phyloP scores from a whole-genome alignment of 805 yeast species.

The Vanderwaltozyma verrucispora region DNA sequence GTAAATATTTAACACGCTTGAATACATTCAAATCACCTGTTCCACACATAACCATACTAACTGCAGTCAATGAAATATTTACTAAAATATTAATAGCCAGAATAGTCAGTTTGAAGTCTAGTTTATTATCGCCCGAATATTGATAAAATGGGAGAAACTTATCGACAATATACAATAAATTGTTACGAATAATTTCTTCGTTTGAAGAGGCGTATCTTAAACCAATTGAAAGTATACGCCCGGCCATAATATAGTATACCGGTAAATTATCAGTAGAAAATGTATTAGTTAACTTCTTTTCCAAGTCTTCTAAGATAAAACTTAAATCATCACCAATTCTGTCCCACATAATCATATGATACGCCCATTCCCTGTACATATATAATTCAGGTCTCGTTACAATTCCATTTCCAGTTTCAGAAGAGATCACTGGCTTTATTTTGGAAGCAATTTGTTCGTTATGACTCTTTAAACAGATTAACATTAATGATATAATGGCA shows the following conservation, averaged over 20 bases:
- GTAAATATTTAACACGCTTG: conserved; percentile 59
- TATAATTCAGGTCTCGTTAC: conserved; percentile 59
- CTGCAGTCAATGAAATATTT: conserved; percentile 50
- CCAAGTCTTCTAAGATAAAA: conserved; percentile 15
- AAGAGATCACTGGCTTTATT: conserved; percentile 48
- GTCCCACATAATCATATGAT: conserved; percentile 66
- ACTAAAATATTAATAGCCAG: conserved; percentile 44
- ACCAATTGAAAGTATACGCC: conserved; percentile 65
- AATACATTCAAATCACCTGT: conserved; percentile 78
- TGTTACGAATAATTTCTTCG: conserved; percentile 41
- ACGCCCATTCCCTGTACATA: conserved; percentile 52
- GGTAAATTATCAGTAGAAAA: conserved; percentile 54
- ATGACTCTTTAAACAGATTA: conserved; percentile 63
- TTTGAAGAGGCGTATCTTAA: conserved; percentile 66
- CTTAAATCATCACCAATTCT: conserved; percentile 34
- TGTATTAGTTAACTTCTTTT: conserved; percentile 4
- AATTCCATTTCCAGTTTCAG: conserved; percentile 14
- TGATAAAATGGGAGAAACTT: conserved; percentile 24
- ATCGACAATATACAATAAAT: conserved; percentile 25
- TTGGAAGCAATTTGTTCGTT: conserved; percentile 46
- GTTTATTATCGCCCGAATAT: conserved; percentile 33
- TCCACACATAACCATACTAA: conserved; percentile 77
- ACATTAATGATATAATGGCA: conserved; percentile 62
- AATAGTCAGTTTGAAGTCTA: conserved; percentile 48
- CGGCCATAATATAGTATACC: conserved; percentile 58